Base-by-base conservation (phyloP, 352 stramenopile genomes). In the Phytophthora pistaciae region DNA sequence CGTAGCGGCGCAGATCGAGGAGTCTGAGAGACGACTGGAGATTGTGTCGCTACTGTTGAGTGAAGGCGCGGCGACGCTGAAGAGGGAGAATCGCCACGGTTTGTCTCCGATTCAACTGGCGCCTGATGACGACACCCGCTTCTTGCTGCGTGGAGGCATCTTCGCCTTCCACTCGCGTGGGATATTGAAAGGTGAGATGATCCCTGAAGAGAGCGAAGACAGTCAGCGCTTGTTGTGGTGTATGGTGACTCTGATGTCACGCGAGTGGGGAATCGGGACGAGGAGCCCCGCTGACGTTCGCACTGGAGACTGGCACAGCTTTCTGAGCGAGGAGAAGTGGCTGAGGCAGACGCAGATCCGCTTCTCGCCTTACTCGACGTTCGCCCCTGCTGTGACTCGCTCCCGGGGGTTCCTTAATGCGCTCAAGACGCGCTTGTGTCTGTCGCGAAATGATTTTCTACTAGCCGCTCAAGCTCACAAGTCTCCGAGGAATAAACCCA, bases 361-460 rank as follows among this genome's bases (percentile, higher is more conserved):
- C n/a, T 91, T 92, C 18, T 60, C 77, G 13, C 72, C 77, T 1
- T 69, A 68, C 3, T 93, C 86, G 0, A 50, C 18, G 0, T 92
- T 92, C 50, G 72, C 77, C 16, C 63, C 82, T 18, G 57, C 64
- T 1, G 75, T 92, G 4, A 59, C 72, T 25, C 71, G 83, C 6
- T 91, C 82, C 48, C 72, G 81, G 18, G 84, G 81, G 1, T 88
- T 86, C 59, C 62, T 93, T 0, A 85, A 91, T n/a, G 86, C 84
- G 11, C 84, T 92, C 58, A 88, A 85, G 14, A 74, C 83, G 18
- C 71, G 72, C 0, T 7, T 85, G 23, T 70, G 63, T 62, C 8
- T 56, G 7, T 66, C 71, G 1, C 33, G 54, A 23, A 18, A 73
- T 11, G 55, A 66, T 4, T 44, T 78, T 16, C 9, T 78, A 8